Conservation (phyloP, 2,329 filamentous ascomycete genomes). For the Diplodia scrobiculata region DNA sequence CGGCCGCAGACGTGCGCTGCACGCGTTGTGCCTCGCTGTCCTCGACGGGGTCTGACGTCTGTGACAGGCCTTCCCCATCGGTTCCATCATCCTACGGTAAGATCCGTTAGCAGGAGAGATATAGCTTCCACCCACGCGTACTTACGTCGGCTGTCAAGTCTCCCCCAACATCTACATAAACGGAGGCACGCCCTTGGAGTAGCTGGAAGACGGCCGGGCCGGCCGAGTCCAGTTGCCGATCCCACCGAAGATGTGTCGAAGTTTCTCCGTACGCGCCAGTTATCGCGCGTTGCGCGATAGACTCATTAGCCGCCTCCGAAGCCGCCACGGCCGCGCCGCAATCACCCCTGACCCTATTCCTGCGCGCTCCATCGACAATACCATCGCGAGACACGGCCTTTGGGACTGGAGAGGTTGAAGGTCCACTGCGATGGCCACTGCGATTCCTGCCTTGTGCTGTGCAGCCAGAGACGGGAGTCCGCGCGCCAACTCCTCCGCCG, state of each 20-base stretch:
- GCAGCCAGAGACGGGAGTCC: neutral
- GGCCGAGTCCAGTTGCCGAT: neutral
- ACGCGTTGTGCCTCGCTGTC: conserved; percentile 1
- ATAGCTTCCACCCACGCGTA: conserved; percentile 6
- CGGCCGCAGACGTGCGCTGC: neutral
- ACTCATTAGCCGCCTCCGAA: neutral
- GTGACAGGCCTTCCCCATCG: neutral
- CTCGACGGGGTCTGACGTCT: conserved; percentile 21
- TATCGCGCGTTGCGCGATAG: neutral
- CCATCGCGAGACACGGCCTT: neutral
- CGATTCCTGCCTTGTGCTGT: neutral
- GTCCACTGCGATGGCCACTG: neutral
- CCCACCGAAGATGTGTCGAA: neutral
- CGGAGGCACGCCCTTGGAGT: conserved; percentile 35
- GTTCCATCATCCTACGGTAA: conserved; percentile 7
- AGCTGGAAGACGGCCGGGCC: conserved; percentile 37
- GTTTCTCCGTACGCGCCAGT: neutral
- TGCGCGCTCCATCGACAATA: neutral
- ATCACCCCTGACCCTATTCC: neutral
- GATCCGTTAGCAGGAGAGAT: conserved; percentile 11
- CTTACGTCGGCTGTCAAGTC: conserved; percentile 28
- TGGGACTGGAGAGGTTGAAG: neutral
- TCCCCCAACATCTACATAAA: conserved; percentile 8
- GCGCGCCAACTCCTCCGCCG: neutral
- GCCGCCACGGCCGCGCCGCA: neutral